These are phyloP conservation scores for Aureobasidium uvarum DNA, from an alignment of 2,329 filamentous ascomycete species.

Conservation along the genomic window DNA sequence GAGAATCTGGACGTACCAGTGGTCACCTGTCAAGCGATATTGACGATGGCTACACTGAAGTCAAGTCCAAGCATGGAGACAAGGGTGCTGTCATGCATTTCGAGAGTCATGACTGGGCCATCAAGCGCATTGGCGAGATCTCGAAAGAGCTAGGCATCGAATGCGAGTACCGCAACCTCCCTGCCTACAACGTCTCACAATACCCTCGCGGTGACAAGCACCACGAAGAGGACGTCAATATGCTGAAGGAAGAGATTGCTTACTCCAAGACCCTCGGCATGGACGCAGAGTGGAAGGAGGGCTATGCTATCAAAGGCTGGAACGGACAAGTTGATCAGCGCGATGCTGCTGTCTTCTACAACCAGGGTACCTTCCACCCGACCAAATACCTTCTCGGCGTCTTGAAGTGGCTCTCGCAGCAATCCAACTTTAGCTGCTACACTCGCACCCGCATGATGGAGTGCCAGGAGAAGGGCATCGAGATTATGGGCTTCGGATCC, in stretches of 20 bases:
- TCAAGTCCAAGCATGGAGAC: constrained; percentile 54
- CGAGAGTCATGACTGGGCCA: constrained; percentile 56
- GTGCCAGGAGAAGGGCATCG: constrained; percentile 51
- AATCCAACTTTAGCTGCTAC: constrained; percentile 55
- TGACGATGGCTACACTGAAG: constrained; percentile 54
- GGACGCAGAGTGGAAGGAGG: constrained; percentile 45
- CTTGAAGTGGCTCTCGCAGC: constrained; percentile 52
- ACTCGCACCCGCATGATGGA: constrained; percentile 52
- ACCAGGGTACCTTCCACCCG: constrained; percentile 57
- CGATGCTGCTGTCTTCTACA: constrained; percentile 48
- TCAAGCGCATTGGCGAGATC: constrained; percentile 54
- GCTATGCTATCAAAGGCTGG: constrained; percentile 54
- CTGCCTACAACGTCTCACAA: constrained; percentile 53
- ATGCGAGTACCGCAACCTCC: constrained; percentile 56
- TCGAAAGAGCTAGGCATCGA: constrained; percentile 52
- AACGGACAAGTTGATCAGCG: constrained; percentile 52
- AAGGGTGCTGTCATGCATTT: constrained; percentile 51
- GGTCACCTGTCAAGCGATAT: constrained; percentile 56
- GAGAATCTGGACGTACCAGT: constrained; percentile 55
- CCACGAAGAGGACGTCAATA: constrained; percentile 49
- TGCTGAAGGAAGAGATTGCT: constrained; percentile 49
- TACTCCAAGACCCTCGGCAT: constrained; percentile 48
- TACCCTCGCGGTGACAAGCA: constrained; percentile 45
- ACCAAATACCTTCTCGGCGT: constrained; percentile 57
- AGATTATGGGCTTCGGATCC: constrained; percentile 46